phyloP scores from a whole-genome alignment of 371 early-diverging fungal species.

The Gilbertella persicaria region DNA sequence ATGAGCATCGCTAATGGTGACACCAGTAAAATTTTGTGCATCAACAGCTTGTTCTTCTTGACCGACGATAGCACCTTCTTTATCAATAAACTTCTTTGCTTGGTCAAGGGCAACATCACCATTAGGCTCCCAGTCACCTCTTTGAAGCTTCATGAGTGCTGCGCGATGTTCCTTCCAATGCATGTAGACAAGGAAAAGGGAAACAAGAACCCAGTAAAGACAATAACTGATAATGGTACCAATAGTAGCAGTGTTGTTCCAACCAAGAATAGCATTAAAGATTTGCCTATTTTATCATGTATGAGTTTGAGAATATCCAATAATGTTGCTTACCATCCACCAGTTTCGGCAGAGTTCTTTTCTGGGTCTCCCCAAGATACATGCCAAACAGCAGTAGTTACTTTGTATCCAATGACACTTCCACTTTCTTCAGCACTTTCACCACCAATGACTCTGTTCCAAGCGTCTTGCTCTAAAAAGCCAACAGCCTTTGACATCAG shows the following conservation, averaged over 20 bases:
- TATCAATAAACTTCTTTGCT: conserved; percentile 28
- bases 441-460: conserved; percentile 58
- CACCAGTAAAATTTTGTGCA: too few relatives aligned
- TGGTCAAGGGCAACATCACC: conserved; percentile 34
- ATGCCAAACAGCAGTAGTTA: conserved; percentile 47
- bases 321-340: conserved; percentile 61
- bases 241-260: conserved; percentile 74
- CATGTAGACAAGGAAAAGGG: conserved; percentile 48
- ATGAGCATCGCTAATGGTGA: too few relatives aligned
- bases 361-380: conserved; percentile 53
- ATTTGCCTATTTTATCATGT: conserved; percentile 30
- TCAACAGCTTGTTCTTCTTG: too few relatives aligned
- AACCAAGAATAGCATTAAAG: conserved; percentile 76
- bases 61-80: conserved; percentile 29
- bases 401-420: conserved; percentile 38
- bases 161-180: conserved; percentile 41
- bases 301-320: background rate
- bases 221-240: conserved; percentile 73
- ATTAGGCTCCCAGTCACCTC: conserved; percentile 25
- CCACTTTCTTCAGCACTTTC: conserved; percentile 51
- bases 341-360: conserved; percentile 40
- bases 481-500: conserved; percentile 64
- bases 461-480: conserved; percentile 58
- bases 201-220: conserved; percentile 70
- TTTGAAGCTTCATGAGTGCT: conserved; percentile 20